Base-by-base conservation (phyloP, 441 rosid genomes). In the Jatropha multifida region DNA sequence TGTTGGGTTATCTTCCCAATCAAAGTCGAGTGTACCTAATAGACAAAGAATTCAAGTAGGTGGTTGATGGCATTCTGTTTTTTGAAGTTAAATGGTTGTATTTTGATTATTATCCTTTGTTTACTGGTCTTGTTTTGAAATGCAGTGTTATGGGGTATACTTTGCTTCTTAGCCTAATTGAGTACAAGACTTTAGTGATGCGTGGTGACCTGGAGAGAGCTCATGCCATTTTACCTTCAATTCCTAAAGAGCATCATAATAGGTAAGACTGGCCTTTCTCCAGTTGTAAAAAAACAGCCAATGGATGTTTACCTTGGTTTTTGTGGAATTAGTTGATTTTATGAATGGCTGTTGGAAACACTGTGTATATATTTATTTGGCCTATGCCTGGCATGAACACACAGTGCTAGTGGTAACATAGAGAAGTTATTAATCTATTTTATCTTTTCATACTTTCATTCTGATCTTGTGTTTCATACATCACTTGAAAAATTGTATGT, bases 161-260 rank as follows among this genome's bases (percentile, higher is more conserved):
- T 69, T 83, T 96, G 79, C 99, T 94, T 84, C 94, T 96, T 77
- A 94, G 95, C 87, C 86, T 96, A 87, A 96, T 96, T 52, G 99
- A 96, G 88, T 96, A 92, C 88, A 96, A 96, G 89, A 96, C 98
- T 72, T 96, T 96, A 77, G 98, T 96, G 76, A 94, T 96, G 99
- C 98, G 98, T 74, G 99, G 99, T 74, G 98, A 96, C 81, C 74
- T 92, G 26, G 98, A 94, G 61, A 88, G 90, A 80, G 99, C 99
- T 79, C 90, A 84, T 77, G 93, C 88, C 81, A 27, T 94, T 68
- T 88, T 96, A 80, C 98, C 98, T 78, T 84, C 96, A 74, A 96
- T 96, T 84, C 99, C 98, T 23, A 90, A 88, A 78, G 98, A 94
- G 79, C 96, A 96, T 80, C 91, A 91, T 68, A 96, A 96, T 80